Evolutionary conservation across 768 basidiomycete species (phyloP).

Genomic region (Leccinum sublutescens): DNA sequence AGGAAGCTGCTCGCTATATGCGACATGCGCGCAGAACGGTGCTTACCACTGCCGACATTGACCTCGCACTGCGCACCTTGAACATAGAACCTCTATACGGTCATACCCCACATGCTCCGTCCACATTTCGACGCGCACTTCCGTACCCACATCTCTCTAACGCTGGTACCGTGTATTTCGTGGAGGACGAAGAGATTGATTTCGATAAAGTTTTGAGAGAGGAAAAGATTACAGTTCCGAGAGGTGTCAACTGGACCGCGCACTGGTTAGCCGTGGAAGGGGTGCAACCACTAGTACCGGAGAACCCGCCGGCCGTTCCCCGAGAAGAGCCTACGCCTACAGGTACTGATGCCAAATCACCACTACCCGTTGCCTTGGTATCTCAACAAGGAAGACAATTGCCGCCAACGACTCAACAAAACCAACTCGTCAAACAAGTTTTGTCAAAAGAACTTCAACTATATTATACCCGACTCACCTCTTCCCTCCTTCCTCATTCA

Average conservation of each 20-base stretch:
- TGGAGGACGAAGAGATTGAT: conserved; percentile 97
- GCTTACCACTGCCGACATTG: conserved; percentile 86
- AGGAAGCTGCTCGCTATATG: conserved; percentile 97
- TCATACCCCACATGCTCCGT: conserved; percentile 32
- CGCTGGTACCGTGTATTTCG: conserved; percentile 81
- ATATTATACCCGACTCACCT: conserved; percentile 89
- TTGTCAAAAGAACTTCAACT: conserved; percentile 92
- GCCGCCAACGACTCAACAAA: conserved; percentile 42
- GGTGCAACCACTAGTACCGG: conserved; percentile 93
- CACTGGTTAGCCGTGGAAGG: conserved; percentile 99
- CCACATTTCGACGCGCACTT: conserved; percentile 43
- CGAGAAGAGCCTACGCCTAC: conserved; percentile 43
- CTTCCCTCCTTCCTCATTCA: conserved; percentile 67
- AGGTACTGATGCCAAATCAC: conserved; percentile 28
- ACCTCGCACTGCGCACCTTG: conserved; percentile 88
- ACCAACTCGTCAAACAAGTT: conserved; percentile 85
- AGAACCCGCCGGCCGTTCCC: conserved; percentile 87
- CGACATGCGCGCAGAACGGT: conserved; percentile 90
- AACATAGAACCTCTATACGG: conserved; percentile 97
- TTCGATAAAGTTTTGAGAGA: conserved; percentile 88
- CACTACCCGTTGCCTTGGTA: conserved; percentile 25
- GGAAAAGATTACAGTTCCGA: conserved; percentile 79
- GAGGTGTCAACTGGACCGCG: conserved; percentile 83
- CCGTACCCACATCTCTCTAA: conserved; percentile 42
- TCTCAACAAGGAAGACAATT: conserved; percentile 26